These are phyloP conservation scores for Solanum etuberosum DNA, from an alignment of 257 asterid genomes.

Conservation along the genomic window DNA sequence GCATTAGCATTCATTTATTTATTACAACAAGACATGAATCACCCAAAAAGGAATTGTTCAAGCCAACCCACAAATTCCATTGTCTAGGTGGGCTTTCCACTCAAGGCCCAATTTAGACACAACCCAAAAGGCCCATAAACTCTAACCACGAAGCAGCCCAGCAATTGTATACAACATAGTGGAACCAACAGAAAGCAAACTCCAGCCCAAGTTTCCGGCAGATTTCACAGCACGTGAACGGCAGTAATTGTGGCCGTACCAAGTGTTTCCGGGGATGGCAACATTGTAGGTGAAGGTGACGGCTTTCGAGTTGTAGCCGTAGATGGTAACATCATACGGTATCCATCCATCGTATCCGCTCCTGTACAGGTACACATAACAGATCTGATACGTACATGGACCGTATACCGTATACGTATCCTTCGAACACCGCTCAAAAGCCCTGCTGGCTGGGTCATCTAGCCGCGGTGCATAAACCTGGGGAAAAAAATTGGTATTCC, in stretches of 20 bases:
- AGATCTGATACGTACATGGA: slow-evolving; percentile 84
- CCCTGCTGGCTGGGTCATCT: slow-evolving; percentile 53
- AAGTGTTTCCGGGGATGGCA: slow-evolving; percentile 41
- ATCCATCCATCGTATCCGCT: slow-evolving; percentile 92
- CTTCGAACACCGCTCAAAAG: slow-evolving; percentile 74
- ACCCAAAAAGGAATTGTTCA: not conserved
- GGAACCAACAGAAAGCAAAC: not conserved
- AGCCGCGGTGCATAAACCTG: slow-evolving; percentile 85
- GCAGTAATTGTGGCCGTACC: slow-evolving; percentile 78
- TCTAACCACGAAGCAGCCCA: not conserved
- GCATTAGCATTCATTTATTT: not conserved
- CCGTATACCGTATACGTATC: slow-evolving; percentile 64
- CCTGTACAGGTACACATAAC: slow-evolving; percentile 80
- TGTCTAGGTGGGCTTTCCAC: not conserved
- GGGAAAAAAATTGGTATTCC: not conserved
- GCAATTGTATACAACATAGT: not conserved
- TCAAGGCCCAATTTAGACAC: not conserved
- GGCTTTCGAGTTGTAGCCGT: slow-evolving; percentile 39
- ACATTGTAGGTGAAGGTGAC: slow-evolving; percentile 58
- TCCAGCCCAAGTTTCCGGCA: not conserved
- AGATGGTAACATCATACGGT: slow-evolving; percentile 60
- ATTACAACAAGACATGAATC: not conserved
- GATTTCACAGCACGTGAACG: slow-evolving; percentile 6
- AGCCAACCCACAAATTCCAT: not conserved
- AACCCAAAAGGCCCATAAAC: not conserved